phyloP scores from a whole-genome alignment of 495 filamentous ascomycete species.

The Hypoxylon crocopeplum region DNA sequence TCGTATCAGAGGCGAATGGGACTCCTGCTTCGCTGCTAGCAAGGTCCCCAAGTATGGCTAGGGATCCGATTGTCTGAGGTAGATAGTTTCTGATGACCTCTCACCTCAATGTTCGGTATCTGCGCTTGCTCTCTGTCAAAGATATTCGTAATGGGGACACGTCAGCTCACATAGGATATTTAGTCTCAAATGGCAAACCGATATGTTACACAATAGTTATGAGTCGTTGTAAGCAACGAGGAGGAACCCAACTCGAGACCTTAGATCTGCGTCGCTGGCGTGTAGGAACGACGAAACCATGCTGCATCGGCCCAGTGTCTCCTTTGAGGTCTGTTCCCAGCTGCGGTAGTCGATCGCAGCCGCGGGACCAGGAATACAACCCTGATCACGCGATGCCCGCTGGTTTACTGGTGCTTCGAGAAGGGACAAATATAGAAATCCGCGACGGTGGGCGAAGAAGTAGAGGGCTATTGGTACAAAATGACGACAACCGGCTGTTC shows the following conservation, averaged over 20 bases:
- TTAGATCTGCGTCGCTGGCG: conserved; percentile 41
- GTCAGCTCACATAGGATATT: conserved; percentile 15
- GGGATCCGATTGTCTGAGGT: too few species aligned
- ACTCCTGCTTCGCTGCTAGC: too few species aligned
- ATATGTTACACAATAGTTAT: not conserved
- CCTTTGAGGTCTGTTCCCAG: conserved; percentile 12
- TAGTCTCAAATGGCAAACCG: conserved; percentile 20
- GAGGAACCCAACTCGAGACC: not conserved
- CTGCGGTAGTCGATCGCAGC: conserved; percentile 4
- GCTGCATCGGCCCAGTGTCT: conserved; percentile 21
- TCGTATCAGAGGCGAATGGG: too few species aligned
- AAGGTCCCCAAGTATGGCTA: too few species aligned
- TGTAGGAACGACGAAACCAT: conserved; percentile 14
- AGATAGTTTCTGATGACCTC: not conserved
- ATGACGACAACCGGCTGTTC: conserved; percentile 15
- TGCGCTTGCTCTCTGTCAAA: not conserved
- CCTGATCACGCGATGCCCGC: conserved; percentile 13
- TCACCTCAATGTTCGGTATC: not conserved
- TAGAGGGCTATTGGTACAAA: conserved; percentile 5
- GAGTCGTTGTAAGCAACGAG: not conserved
- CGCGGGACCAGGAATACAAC: conserved; percentile 28
- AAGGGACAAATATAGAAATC: conserved; percentile 31
- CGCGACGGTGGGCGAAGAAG: conserved; percentile 7
- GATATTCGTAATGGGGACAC: conserved; percentile 8
- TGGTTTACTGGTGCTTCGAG: conserved; percentile 4